Base-by-base conservation (phyloP, 441 rosid species). In the Croton setiger region DNA sequence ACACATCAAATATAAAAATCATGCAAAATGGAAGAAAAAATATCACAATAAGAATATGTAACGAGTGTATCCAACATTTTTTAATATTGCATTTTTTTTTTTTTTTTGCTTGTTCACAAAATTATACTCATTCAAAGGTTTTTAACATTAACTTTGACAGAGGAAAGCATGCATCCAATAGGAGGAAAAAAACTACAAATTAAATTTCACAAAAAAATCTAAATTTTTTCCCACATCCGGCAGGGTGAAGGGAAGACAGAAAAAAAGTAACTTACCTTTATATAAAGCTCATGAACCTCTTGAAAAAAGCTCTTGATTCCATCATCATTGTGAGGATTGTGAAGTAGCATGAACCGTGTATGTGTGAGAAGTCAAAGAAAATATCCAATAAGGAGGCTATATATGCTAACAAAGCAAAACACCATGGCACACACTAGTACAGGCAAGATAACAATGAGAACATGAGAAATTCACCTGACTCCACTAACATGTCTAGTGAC, bases 271-370 rank as follows among this genome's bases (percentile, higher is more conserved):
- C 5, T 56, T 79, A 90, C 99, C 95, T 95, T 95, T 49, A 95
- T 86, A 62, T 90, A 95, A 69, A 95, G 96, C 84, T 90, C 99
- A 72, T 95, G 98, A 69, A 92, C 98, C 81, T 95, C 99, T 74
- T 92, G 99, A 72, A 92, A 92, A 81, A 95, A 92, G 86, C 96
- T 90, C 86, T 89, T 95, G 80, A 95, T 92, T 49, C 98, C 99
- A 68, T 95, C 99, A 60, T 95, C 97, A 41, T 90, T 95, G 52
- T 97, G 92, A 10, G 94, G 89, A 86, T 94, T 96, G 64, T 95
- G 98, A 72, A 95, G 99, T 72, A 95, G 90, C 96, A 95, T 90
- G 53, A 95, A 78, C 67, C 97, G 82, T 2, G 97, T 95, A 86
- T 95, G 97, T 90, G 64, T 52, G 81, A 68, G 41, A 62, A 44